Evolutionary conservation across 176 grass and related monocot genomes (phyloP).

Genomic region (Urochloa ruziziensis): DNA sequence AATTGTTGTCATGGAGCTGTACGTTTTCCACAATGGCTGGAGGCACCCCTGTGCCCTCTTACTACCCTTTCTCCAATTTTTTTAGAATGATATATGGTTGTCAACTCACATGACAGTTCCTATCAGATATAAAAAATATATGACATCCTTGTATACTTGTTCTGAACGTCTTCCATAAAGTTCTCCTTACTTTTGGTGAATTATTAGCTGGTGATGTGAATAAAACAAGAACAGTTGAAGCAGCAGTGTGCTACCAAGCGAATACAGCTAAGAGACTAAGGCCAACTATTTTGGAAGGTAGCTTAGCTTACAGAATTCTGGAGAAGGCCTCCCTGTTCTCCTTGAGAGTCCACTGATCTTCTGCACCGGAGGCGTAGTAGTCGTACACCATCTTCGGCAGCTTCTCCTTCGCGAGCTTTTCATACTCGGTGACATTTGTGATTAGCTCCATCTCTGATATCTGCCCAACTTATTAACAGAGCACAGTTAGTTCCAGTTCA

Average conservation of each 20-base stretch:
- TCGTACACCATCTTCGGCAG: slow-evolving; percentile 96
- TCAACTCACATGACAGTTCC: neutral
- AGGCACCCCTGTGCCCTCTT: neutral
- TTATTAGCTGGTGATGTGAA: slow-evolving; percentile 30
- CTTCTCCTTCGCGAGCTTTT: slow-evolving; percentile 70
- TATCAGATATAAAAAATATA: neutral
- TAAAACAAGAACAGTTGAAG: slow-evolving; percentile 35
- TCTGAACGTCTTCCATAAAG: neutral
- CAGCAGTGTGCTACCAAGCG: slow-evolving; percentile 2
- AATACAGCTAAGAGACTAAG: slow-evolving; percentile 31
- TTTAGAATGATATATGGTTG: neutral
- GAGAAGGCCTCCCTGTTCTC: slow-evolving; percentile 94
- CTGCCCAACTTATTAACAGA: neutral
- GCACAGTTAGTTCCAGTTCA: neutral
- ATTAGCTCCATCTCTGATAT: slow-evolving; percentile 58
- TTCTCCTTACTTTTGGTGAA: neutral
- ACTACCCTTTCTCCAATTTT: neutral
- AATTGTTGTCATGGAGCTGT: neutral
- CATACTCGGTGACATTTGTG: slow-evolving; percentile 89
- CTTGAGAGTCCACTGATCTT: slow-evolving; percentile 88
- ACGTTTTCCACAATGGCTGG: slow-evolving; percentile 2
- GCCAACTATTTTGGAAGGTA: slow-evolving; percentile 37
- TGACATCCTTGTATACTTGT: neutral
- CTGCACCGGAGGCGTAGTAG: slow-evolving; percentile 91
- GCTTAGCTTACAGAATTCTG: slow-evolving; percentile 91